Evolutionary conservation across 140 eudicot genomes (phyloP).

Genomic region (Erigeron philadelphicus): DNA sequence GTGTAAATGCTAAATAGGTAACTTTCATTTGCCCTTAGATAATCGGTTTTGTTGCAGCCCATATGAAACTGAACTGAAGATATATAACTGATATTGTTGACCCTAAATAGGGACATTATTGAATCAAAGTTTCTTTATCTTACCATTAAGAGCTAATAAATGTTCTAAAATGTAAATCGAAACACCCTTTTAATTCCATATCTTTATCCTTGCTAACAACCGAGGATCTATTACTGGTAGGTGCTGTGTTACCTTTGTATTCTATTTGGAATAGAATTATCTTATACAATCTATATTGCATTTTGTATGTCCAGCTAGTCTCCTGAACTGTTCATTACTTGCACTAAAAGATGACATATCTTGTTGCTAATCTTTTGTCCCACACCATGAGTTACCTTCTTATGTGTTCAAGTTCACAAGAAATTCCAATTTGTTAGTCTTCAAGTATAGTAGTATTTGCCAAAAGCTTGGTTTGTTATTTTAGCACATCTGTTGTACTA

Average conservation of each 20-base stretch:
- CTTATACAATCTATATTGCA: neutral
- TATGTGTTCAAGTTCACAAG: neutral
- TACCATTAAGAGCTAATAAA: too few species aligned
- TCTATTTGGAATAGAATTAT: too few species aligned
- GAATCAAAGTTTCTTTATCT: too few species aligned
- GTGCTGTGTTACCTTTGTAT: neutral
- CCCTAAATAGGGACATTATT: too few species aligned
- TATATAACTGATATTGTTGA: too few species aligned
- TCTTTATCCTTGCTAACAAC: slow-evolving; percentile 10
- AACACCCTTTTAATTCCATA: neutral
- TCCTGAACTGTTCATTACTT: neutral
- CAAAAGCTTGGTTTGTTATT: neutral
- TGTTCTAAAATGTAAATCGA: too few species aligned
- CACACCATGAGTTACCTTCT: neutral
- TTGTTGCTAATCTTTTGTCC: neutral
- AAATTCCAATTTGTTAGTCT: neutral
- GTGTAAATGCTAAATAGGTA: too few species aligned
- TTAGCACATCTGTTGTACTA: neutral
- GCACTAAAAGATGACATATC: neutral
- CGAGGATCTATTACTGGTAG: neutral
- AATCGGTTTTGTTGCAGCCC: too few species aligned
- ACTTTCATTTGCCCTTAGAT: too few species aligned
- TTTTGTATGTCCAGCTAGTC: neutral
- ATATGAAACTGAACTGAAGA: too few species aligned
- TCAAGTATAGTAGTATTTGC: neutral